phyloP scores from a whole-genome alignment of 176 grass and related monocot species.

The Alopecurus myosuroides region DNA sequence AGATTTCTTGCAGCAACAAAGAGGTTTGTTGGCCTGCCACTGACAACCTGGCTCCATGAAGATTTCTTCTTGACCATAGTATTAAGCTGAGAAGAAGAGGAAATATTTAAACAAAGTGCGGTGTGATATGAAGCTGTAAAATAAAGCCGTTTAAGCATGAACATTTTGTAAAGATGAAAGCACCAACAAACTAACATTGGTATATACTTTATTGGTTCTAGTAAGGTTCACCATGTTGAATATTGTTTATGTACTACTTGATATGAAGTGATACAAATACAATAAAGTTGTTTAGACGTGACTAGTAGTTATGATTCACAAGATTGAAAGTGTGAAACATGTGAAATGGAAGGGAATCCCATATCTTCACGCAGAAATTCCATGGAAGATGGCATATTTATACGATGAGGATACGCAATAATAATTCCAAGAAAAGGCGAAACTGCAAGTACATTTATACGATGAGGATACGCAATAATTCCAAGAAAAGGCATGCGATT shows the following conservation, averaged over 20 bases:
- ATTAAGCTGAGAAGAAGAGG: background rate
- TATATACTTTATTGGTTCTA: background rate
- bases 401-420: background rate
- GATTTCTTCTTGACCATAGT: conserved; percentile 37
- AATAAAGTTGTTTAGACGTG: background rate
- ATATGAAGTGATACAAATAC: background rate
- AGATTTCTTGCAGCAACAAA: conserved; percentile 49
- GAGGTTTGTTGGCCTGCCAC: conserved; percentile 25
- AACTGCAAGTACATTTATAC: background rate
- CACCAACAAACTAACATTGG: background rate
- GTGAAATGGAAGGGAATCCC: conserved; percentile 1
- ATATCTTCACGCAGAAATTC: background rate
- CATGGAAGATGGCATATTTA: background rate
- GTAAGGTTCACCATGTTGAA: background rate
- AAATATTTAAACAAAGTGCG: background rate
- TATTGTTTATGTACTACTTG: background rate
- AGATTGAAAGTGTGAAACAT: background rate
- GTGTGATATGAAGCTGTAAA: background rate
- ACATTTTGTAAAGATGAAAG: conserved; percentile 12
- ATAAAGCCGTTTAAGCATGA: background rate
- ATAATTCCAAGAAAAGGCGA: background rate
- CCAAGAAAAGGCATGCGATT: background rate
- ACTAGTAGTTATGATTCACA: background rate
- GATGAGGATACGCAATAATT: background rate
- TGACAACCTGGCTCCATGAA: conserved; percentile 19